phyloP scores from a whole-genome alignment of 805 yeast genomes.

The Barnettozyma wickerhamii region DNA sequence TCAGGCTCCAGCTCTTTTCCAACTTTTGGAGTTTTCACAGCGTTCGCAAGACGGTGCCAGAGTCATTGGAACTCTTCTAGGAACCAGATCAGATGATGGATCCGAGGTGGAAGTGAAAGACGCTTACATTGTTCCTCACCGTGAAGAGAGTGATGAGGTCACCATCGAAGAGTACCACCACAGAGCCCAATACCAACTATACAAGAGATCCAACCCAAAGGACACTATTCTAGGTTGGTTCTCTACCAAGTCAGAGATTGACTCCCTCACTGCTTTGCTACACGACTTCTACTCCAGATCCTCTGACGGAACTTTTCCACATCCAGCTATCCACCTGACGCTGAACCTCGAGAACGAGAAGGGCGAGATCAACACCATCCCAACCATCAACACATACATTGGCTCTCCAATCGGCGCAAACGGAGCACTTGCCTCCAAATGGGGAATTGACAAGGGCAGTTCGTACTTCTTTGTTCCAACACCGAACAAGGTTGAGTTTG shows the following conservation, averaged over 20 bases:
- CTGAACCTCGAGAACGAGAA: slow-evolving; percentile 45
- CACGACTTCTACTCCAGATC: slow-evolving; percentile 78
- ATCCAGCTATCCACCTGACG: slow-evolving; percentile 77
- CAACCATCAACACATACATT: slow-evolving; percentile 62
- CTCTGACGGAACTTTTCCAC: slow-evolving; percentile 63
- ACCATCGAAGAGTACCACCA: slow-evolving; percentile 75
- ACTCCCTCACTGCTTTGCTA: slow-evolving; percentile 68
- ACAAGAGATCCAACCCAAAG: slow-evolving; percentile 75
- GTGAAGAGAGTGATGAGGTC: slow-evolving; percentile 70
- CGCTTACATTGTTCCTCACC: slow-evolving; percentile 78
- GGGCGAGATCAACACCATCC: slow-evolving; percentile 42
- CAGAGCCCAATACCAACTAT: slow-evolving; percentile 61
- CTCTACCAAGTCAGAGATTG: slow-evolving; percentile 55
- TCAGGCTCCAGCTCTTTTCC: slow-evolving; percentile 69
- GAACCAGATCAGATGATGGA: slow-evolving; percentile 81
- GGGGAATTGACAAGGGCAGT: slow-evolving; percentile 37
- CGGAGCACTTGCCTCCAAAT: slow-evolving; percentile 30
- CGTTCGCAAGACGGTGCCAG: slow-evolving; percentile 55
- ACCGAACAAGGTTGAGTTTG: slow-evolving; percentile 56
- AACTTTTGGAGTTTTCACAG: slow-evolving; percentile 66
- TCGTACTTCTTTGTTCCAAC: slow-evolving; percentile 70
- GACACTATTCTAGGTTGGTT: slow-evolving; percentile 85
- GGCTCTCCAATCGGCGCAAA: slow-evolving; percentile 70
- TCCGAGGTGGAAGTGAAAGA: slow-evolving; percentile 65
- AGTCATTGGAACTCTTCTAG: slow-evolving; percentile 79